phyloP scores from a whole-genome alignment of 805 yeast genomes.

The Hanseniaspora thailandica region DNA sequence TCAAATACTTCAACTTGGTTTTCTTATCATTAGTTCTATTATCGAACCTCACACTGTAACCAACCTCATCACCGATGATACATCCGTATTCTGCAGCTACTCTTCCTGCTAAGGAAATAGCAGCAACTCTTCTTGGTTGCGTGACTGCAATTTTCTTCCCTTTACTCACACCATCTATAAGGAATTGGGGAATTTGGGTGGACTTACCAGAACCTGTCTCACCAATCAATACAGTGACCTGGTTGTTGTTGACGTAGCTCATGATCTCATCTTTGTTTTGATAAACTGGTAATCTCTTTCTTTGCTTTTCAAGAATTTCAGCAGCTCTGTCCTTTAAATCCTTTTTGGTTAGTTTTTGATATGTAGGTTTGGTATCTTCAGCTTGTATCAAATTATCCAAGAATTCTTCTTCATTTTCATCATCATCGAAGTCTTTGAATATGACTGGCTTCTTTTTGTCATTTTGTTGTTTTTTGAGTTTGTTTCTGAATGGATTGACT shows the following conservation, averaged over 20 bases:
- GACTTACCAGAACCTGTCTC: constrained; percentile 98
- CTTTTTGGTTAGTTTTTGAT: constrained; percentile 17
- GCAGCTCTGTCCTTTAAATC: constrained; percentile 31
- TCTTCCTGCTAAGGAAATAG: constrained; percentile 82
- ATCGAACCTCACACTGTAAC: constrained; percentile 87
- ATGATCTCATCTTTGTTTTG: constrained; percentile 55
- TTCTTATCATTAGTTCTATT: constrained; percentile 42
- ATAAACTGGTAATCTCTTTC: constrained; percentile 64
- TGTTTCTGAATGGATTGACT: constrained; percentile 8
- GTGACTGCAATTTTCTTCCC: constrained; percentile 65
- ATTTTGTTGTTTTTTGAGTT: not conserved
- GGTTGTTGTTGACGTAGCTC: constrained; percentile 40
- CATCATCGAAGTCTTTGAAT: constrained; percentile 29
- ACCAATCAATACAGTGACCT: constrained; percentile 76
- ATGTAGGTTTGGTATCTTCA: not conserved
- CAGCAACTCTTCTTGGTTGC: constrained; percentile 96
- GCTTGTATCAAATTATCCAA: constrained; percentile 17
- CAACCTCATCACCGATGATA: constrained; percentile 66
- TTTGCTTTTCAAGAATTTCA: constrained; percentile 35
- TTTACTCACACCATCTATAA: constrained; percentile 36
- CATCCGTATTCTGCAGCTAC: constrained; percentile 83
- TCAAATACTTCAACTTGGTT: constrained; percentile 72
- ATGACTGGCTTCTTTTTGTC: constrained; percentile 22
- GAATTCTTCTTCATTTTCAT: constrained; percentile 22
- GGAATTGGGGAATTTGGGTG: constrained; percentile 87